phyloP scores from a whole-genome alignment of 2,329 filamentous ascomycete genomes.

The Aspergillus udagawae region DNA sequence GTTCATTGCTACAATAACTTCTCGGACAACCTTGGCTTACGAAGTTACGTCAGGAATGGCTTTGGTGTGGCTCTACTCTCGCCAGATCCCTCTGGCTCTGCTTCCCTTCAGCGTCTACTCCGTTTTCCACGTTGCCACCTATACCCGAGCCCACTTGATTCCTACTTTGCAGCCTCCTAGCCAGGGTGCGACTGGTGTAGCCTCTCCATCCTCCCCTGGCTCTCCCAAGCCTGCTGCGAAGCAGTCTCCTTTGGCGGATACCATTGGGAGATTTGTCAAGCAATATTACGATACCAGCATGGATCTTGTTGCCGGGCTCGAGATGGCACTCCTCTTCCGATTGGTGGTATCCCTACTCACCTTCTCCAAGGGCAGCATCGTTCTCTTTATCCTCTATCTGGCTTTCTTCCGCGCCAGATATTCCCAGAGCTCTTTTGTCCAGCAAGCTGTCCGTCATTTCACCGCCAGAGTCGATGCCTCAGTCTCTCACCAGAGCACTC shows the following conservation, averaged over 20 bases:
- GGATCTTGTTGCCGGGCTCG: slow-evolving; percentile 83
- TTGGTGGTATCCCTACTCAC: slow-evolving; percentile 75
- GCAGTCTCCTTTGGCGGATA: slow-evolving; percentile 66
- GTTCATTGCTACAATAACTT: background rate
- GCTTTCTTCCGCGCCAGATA: slow-evolving; percentile 88
- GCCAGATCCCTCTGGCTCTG: slow-evolving; percentile 84
- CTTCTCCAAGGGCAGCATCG: slow-evolving; percentile 88
- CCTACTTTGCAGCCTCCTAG: slow-evolving; percentile 73
- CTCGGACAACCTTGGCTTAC: background rate
- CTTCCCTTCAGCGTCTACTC: slow-evolving; percentile 96
- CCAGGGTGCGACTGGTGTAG: slow-evolving; percentile 44
- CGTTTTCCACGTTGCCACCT: slow-evolving; percentile 96
- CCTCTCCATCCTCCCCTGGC: slow-evolving; percentile 53
- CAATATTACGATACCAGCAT: slow-evolving; percentile 96
- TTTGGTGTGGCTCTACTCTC: slow-evolving; percentile 87
- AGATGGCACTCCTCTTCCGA: slow-evolving; percentile 83
- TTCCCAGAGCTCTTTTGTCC: slow-evolving; percentile 88
- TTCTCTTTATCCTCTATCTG: slow-evolving; percentile 80
- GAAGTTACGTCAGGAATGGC: slow-evolving; percentile 66
- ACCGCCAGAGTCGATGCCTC: slow-evolving; percentile 74
- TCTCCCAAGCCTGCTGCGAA: slow-evolving; percentile 47
- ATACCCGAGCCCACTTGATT: slow-evolving; percentile 88
- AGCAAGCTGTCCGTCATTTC: slow-evolving; percentile 70
- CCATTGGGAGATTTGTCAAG: slow-evolving; percentile 92
- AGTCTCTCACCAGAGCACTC: slow-evolving; percentile 80